phyloP scores from a whole-genome alignment of 2,329 filamentous ascomycete species.

The Trichoderma semiorbis region DNA sequence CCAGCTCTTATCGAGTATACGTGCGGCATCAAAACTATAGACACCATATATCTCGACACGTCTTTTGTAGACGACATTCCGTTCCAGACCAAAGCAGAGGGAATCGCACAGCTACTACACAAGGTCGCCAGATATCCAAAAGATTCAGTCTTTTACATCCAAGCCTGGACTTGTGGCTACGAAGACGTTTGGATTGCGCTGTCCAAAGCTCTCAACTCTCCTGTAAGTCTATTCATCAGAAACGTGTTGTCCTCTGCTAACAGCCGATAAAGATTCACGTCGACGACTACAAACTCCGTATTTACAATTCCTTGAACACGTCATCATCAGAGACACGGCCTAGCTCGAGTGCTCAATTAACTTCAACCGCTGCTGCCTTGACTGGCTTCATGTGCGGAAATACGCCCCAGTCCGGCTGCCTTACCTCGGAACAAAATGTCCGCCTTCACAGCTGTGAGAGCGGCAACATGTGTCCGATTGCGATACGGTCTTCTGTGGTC shows the following conservation, averaged over 20 bases:
- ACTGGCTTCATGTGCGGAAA: slow-evolving; percentile 76
- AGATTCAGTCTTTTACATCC: slow-evolving; percentile 77
- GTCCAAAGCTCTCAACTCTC: slow-evolving; percentile 63
- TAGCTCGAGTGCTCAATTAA: slow-evolving; percentile 40
- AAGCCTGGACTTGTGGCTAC: slow-evolving; percentile 86
- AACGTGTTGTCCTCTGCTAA: slow-evolving; percentile 17
- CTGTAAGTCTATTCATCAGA: slow-evolving; percentile 38
- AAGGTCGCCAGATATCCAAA: slow-evolving; percentile 66
- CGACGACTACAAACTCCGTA: slow-evolving; percentile 70
- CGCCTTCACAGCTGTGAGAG: slow-evolving; percentile 85
- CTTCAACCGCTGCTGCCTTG: slow-evolving; percentile 62
- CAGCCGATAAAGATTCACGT: slow-evolving; percentile 62
- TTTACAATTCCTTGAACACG: slow-evolving; percentile 64
- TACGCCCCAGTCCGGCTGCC: slow-evolving; percentile 61
- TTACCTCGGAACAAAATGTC: slow-evolving; percentile 60
- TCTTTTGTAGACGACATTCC: slow-evolving; percentile 56
- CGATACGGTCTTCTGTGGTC: slow-evolving; percentile 54
- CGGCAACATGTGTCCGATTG: slow-evolving; percentile 57
- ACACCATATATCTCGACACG: slow-evolving; percentile 86
- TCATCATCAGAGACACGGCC: slow-evolving; percentile 40
- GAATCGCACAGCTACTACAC: slow-evolving; percentile 67
- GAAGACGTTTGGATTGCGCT: slow-evolving; percentile 89
- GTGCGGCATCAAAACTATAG: slow-evolving; percentile 60
- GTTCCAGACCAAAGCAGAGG: slow-evolving; percentile 67
- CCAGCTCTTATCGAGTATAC: slow-evolving; percentile 74